These are phyloP conservation scores for Tricholoma furcatifolium DNA, from an alignment of 768 basidiomycete genomes.

Conservation along the genomic window DNA sequence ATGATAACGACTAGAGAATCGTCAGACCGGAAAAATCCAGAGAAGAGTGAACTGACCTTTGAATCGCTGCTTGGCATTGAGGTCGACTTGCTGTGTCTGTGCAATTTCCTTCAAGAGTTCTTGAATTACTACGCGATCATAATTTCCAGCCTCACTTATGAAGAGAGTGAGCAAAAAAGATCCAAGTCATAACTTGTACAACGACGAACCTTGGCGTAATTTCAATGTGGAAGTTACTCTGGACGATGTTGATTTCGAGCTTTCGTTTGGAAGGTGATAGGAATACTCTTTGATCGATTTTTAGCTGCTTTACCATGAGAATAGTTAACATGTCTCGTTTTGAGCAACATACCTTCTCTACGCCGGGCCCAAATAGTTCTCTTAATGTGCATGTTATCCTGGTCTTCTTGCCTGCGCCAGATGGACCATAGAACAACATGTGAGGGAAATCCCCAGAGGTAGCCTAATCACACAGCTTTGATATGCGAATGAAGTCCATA, in stretches of 20 bases:
- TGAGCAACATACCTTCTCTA: constrained; percentile 71
- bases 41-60: constrained; percentile 60
- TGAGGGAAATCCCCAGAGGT: constrained; percentile 95
- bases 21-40: neutral
- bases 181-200: neutral
- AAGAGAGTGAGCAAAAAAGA: neutral
- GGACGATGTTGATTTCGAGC: constrained; percentile 94
- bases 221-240: constrained; percentile 97
- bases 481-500: neutral
- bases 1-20: constrained; percentile 82
- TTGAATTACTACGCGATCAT: constrained; percentile 93
- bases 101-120: constrained; percentile 98
- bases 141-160: constrained; percentile 90
- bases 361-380: constrained; percentile 88
- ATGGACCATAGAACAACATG: constrained; percentile 96
- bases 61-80: constrained; percentile 93
- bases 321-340: neutral
- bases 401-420: constrained; percentile 98
- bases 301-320: constrained; percentile 54
- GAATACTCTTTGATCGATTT: constrained; percentile 97
- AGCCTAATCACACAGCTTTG: constrained; percentile 45
- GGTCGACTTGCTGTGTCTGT: constrained; percentile 96
- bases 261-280: constrained; percentile 92
- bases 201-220: constrained; percentile 85
- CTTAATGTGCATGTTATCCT: constrained; percentile 86